Base-by-base conservation (phyloP, 129 eudicot species). In the Glebionis coronaria region DNA sequence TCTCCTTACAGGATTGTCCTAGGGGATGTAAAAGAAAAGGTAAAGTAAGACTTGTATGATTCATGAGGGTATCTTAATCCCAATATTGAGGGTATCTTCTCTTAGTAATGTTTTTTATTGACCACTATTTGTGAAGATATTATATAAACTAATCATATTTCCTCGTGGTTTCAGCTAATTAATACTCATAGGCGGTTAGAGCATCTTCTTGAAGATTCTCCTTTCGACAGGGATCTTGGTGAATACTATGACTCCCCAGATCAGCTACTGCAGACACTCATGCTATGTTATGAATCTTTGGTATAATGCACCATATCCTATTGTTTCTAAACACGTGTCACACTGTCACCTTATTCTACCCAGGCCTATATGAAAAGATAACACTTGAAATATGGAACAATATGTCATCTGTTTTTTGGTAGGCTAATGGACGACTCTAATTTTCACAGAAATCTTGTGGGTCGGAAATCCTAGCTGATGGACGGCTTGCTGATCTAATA, bases 11-110 rank as follows among this genome's bases (percentile, higher is more conserved):
- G 98, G 57, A 60, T 80, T 83, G 91, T 93, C 82, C 92, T 93
- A 15, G 98, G 98, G 73, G 82, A 88, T 73, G 81, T 93, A 18
- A 93, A 86, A 78, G 95, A 93, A 65, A 93, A 86, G 98, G 98
- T 93, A 83, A 56, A 12, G 27, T 45, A 38, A 44, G 38, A 53
- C 65, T 23, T 63, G 31, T 42, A 55, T 27, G 21, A 63, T 53
- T 38, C 44, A 62, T 9, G 62, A 52, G 16, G 40, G 70, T 62
- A 52, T 9, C 50, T 50, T 52, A 51, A 40, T 19, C 55, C 56
- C 50, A 1, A 8, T 31, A 2, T 6, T 35, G 42, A 35, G 42
- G 18, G 50, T 70, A 35, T 12, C 63, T 42, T 18, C 2, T 60
- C 12, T 55, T 16, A 35, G 31, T 65, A 59, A 65, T 56, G 51